Evolutionary conservation across 1,139 yeast species (phyloP).

Genomic region (Candida tetrigidarum): DNA sequence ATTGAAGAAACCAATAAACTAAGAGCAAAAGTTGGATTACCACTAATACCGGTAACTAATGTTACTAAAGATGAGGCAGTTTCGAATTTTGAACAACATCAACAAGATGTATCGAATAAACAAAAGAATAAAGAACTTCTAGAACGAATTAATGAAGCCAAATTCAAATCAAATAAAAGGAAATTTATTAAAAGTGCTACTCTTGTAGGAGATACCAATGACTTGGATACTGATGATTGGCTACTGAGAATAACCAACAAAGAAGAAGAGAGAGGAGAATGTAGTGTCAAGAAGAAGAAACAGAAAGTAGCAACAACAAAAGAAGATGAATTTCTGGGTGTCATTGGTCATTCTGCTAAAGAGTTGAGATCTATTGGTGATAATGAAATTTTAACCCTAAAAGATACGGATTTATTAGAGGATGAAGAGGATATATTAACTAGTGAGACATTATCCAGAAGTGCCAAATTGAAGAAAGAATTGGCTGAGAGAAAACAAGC

Average conservation of each 20-base stretch:
- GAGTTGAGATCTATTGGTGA: slow-evolving; percentile 43
- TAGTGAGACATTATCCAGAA: slow-evolving; percentile 42
- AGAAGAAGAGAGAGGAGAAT: too few species aligned
- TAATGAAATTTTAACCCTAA: slow-evolving; percentile 66
- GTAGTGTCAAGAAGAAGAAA: slow-evolving; percentile 8
- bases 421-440: slow-evolving; percentile 49
- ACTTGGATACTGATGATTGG: slow-evolving; percentile 46
- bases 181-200: slow-evolving; percentile 16
- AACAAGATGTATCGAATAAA: slow-evolving; percentile 10
- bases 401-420: slow-evolving; percentile 59
- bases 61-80: slow-evolving; percentile 8
- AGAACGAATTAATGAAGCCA: slow-evolving; percentile 21
- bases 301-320: slow-evolving; percentile 3
- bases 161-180: slow-evolving; percentile 6
- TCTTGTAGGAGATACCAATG: slow-evolving; percentile 28
- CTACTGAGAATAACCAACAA: slow-evolving; percentile 19
- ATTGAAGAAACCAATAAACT: slow-evolving; percentile 45
- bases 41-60: slow-evolving; percentile 26
- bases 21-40: slow-evolving; percentile 34
- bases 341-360: slow-evolving; percentile 48
- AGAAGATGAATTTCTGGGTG: slow-evolving; percentile 21
- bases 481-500: slow-evolving; percentile 28
- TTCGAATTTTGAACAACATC: slow-evolving; percentile 23
- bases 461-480: slow-evolving; percentile 28
- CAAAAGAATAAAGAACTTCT: slow-evolving; percentile 17